Evolutionary conservation across 345 rosid species (phyloP), one percentile per base, ranked within the genome.

Genomic region (Pelargonium nanum): DNA sequence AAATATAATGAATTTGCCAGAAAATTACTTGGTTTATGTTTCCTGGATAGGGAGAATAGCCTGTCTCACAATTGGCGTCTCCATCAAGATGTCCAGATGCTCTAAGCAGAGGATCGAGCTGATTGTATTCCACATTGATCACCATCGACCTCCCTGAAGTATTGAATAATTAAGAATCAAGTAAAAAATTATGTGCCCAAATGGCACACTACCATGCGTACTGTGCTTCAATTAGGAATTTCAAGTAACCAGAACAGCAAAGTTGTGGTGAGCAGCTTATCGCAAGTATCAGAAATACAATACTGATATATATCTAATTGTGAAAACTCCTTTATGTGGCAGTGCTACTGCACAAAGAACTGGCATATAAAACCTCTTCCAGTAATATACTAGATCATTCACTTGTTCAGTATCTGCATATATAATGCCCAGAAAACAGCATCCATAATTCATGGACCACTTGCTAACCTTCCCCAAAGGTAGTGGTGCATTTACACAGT

Each of bases 21-120:
- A 66, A 76, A 65, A 64, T 75, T 78, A 87, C 99, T 74, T 93
- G 99, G 74, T 93, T 93, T 64, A 93, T 93, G 70, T 93, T 93
- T 77, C 99, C 97, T 2, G 99, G 99, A 74, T 84, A 93, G 59
- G 97, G 97, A 63, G 99, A 93, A 68, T 72, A 93, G 69, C 99
- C 99, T 1, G 97, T 87, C 81, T 93, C 96, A 22, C 74, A 76
- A 59, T 93, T 89, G 69, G 67, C 96, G 77, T 93, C 99, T 26
- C 99, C 99, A 70, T 93, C 91, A 26, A 85, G 90, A 74, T 78
- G 68, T 58, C 88, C 91, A 60, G 84, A 69, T 60, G 99, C 91
- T 75, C 97, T 82, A 55, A 93, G 97, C 68, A 93, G 78, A 48
- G 99, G 99, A 70, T 93, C 99, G 67, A 93, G 91, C 67, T 93